These are phyloP conservation scores for Harringtonia aguacate DNA, from an alignment of 2,329 filamentous ascomycete genomes.

Conservation along the genomic window DNA sequence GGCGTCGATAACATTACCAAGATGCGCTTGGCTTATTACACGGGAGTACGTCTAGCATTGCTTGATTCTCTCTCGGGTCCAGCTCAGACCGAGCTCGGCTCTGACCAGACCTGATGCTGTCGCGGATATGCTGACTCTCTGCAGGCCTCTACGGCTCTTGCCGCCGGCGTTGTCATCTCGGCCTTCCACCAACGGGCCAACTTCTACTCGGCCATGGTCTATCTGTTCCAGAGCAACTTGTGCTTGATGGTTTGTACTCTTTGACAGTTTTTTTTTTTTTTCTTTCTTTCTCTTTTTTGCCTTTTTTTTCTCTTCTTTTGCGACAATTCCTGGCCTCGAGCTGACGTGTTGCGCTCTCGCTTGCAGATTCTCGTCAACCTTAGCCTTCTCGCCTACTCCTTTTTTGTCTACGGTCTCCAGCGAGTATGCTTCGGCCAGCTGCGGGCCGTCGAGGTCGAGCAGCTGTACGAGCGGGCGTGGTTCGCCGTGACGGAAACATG, in stretches of 20 bases:
- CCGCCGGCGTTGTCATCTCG: conserved; percentile 72
- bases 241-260: conserved; percentile 65
- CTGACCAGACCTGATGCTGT: background rate
- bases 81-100: conserved; percentile 14
- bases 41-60: no score
- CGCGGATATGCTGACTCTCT: background rate
- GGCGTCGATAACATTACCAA: conserved; percentile 19
- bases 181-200: conserved; percentile 93
- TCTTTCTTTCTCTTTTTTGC: background rate
- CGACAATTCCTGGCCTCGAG: background rate
- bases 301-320: background rate
- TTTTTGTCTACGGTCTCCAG: conserved; percentile 77
- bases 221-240: conserved; percentile 91
- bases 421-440: conserved; percentile 83
- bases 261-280: background rate
- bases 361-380: conserved; percentile 80
- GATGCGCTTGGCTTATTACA: conserved; percentile 51
- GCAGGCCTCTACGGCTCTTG: conserved; percentile 72
- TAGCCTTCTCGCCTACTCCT: conserved; percentile 68
- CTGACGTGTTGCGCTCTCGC: background rate
- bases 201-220: conserved; percentile 97
- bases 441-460: conserved; percentile 89
- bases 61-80: no score
- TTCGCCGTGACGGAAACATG: conserved; percentile 96
- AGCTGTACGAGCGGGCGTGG: conserved; percentile 96